Base-by-base conservation (phyloP, 805 yeast species). In the Zygotorulaspora danielsina region DNA sequence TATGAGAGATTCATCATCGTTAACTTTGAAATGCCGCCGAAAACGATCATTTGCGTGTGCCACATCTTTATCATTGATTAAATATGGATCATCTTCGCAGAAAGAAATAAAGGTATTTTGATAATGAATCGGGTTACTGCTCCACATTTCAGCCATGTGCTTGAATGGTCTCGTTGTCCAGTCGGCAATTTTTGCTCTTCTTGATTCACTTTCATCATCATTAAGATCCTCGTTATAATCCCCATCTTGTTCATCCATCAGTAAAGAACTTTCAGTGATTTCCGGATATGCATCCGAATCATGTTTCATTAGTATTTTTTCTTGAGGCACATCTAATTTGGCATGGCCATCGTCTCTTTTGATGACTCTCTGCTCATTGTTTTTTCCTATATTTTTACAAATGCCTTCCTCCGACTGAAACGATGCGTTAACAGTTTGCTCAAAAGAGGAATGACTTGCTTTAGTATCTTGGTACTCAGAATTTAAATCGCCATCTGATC, bases 121-220 rank as follows among this genome's bases (percentile, higher is more conserved):
- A 56, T 73, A 87, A 60, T 87, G 95, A 20, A 68, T 68, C 0
- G 85, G 80, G 19, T 69, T 66, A 0, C 84, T 75, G 8, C 68
- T 61, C 82, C 84, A 79, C 76, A 74, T 71, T 13, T 51, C 54
- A 0, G 63, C 41, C 7, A 52, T 35, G 34, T 49, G 48, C 36
- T 44, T 52, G 17, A 52, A 41, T 1, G 53, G 52, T 25, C 36
- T 48, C 7, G 49, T 18, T 5, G 50, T 37, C 55, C 52, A 49
- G 8, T 24, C 40, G 5, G 45, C 32, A 7, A 46, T 5, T 27
- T 31, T 40, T 12, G 41, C 36, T 19, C 40, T 36, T 17, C 39
- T 34, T 3, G 39, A 31, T 15, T 24, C 36, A 13, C 26, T 35
- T 2, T 12, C 19, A 11, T 28, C 29, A 20, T 11, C 24, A 16